phyloP scores from a whole-genome alignment of 83 land plant genomes.

The Picea abies region DNA sequence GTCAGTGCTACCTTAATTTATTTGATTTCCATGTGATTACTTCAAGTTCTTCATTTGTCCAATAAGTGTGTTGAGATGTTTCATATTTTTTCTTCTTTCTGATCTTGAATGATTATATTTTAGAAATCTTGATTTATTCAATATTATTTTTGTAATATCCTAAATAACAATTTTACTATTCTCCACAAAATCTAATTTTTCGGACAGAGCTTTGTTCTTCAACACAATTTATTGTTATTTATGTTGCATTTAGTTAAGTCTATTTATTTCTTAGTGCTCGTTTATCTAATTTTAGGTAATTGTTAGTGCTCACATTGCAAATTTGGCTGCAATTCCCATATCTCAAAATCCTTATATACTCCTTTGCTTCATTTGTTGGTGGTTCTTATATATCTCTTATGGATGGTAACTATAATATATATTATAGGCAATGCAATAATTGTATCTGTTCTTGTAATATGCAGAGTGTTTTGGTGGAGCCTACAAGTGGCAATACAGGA shows the following conservation, averaged over 20 bases:
- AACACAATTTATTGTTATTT: neutral
- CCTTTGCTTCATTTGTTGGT: too few relatives aligned
- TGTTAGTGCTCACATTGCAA: neutral
- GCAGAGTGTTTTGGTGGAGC: constrained; percentile 78
- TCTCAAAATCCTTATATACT: neutral
- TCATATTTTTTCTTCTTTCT: neutral
- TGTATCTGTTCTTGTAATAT: constrained; percentile 1
- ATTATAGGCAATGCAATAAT: too few relatives aligned
- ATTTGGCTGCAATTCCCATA: neutral
- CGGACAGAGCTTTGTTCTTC: neutral
- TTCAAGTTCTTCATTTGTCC: neutral
- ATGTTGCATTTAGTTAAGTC: neutral
- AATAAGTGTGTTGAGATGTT: neutral
- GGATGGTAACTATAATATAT: too few relatives aligned
- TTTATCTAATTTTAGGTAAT: neutral
- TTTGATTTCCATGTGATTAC: neutral
- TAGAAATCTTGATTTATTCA: neutral
- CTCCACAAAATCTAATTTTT: neutral
- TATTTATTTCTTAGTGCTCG: too few relatives aligned
- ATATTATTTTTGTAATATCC: too few relatives aligned
- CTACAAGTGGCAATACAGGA: constrained; percentile 89
- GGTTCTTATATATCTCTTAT: too few relatives aligned
- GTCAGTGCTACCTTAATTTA: too few relatives aligned
- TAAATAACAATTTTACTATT: too few relatives aligned
- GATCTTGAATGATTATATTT: neutral